A percentile compares a stretch with the other conserved stretches of the same genome.
These are phyloP conservation scores for Suzukiozyma palmioleophila DNA, from an alignment of 1,139 yeast genomes.

Conservation along the genomic window DNA sequence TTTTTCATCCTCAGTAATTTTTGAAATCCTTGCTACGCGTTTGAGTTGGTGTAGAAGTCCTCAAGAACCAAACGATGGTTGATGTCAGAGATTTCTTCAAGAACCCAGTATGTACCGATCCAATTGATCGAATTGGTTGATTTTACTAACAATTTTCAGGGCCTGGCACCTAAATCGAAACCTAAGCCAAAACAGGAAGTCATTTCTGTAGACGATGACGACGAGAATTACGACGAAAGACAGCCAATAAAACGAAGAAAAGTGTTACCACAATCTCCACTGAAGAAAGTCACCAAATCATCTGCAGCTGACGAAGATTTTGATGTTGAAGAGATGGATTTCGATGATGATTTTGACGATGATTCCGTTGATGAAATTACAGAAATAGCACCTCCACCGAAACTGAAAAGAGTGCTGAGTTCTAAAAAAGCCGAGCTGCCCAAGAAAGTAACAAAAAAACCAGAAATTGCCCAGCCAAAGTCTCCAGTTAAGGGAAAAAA, in stretches of 20 bases:
- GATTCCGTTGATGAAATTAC: slow-evolving; percentile 10
- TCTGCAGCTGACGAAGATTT: slow-evolving; percentile 14
- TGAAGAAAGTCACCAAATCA: slow-evolving; percentile 1
- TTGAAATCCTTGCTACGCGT: too few relatives aligned
- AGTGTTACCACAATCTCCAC: neutral
- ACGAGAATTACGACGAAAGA: slow-evolving; percentile 3
- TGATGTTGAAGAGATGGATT: slow-evolving; percentile 14
- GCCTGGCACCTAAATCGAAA: neutral
- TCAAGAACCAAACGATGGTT: slow-evolving; percentile 10
- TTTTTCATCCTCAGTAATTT: too few relatives aligned
- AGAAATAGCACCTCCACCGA: slow-evolving; percentile 5
- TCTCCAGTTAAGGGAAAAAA: slow-evolving; percentile 2
- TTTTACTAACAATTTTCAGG: slow-evolving; percentile 1
- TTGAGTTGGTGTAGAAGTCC: too few relatives aligned
- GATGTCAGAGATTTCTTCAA: slow-evolving; percentile 17
- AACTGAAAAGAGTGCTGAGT: neutral
- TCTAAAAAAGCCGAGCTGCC: slow-evolving; percentile 9
- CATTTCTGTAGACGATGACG: slow-evolving; percentile 16
- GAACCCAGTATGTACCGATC: slow-evolving; percentile 9
- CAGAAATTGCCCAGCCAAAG: neutral
- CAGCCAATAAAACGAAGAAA: neutral
- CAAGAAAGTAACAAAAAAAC: slow-evolving; percentile 7
- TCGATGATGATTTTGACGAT: slow-evolving; percentile 10
- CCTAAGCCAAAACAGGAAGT: slow-evolving; percentile 11
- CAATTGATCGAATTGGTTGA: neutral